phyloP scores from a whole-genome alignment of 805 yeast species.

The Peterozyma xylosa region DNA sequence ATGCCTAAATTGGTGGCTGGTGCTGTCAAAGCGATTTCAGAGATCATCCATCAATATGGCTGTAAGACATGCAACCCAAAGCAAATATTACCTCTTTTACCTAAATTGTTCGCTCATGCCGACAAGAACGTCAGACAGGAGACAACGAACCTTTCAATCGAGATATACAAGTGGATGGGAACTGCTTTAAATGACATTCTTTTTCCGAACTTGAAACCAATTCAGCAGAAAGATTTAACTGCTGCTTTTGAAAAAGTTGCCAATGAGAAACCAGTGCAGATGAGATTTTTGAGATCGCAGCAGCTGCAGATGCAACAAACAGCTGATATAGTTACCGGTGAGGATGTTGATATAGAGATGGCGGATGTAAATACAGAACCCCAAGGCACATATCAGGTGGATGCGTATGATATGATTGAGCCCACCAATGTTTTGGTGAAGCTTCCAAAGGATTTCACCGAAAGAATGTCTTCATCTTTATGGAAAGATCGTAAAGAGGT shows the following conservation, averaged over 20 bases:
- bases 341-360: constrained; percentile 32
- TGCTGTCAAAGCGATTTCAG: constrained; percentile 45
- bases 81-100: constrained; percentile 46
- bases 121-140: constrained; percentile 82
- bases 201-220: constrained; percentile 74
- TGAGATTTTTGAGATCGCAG: constrained; percentile 48
- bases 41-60: constrained; percentile 56
- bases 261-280: constrained; percentile 38
- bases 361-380: constrained; percentile 19
- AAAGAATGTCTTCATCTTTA: constrained; percentile 49
- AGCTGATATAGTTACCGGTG: constrained; percentile 11
- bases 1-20: constrained; percentile 78
- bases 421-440: constrained; percentile 61
- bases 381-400: constrained; percentile 28
- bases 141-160: constrained; percentile 61
- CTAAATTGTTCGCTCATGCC: constrained; percentile 74
- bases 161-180: constrained; percentile 71
- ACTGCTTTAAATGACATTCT: constrained; percentile 48
- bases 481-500: constrained; percentile 94
- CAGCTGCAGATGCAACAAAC: constrained; percentile 20
- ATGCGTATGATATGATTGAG: constrained; percentile 65
- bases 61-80: constrained; percentile 53
- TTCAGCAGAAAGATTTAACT: constrained; percentile 80
- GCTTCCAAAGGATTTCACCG: constrained; percentile 55
- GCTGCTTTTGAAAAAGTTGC: constrained; percentile 54